Conservation (phyloP, 2,329 filamentous ascomycete species). For the Rasamsonia emersonii region DNA sequence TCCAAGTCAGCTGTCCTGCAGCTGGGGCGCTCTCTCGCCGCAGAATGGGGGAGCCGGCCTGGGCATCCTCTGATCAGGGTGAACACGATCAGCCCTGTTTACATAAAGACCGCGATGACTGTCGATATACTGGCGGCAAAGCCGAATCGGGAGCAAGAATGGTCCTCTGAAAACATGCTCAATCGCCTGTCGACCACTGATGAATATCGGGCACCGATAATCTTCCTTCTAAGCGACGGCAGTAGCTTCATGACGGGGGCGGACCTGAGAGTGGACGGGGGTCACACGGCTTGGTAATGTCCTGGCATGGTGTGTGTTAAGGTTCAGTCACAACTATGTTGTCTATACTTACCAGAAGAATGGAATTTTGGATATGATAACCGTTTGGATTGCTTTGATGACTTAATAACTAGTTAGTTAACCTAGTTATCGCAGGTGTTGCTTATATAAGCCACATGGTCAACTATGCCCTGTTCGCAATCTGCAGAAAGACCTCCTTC, state of each 20-base stretch:
- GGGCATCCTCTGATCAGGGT: constrained; percentile 13
- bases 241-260: constrained; percentile 29
- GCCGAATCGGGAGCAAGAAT: constrained; percentile 11
- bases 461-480: too few relatives aligned
- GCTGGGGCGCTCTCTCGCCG: constrained; percentile 36
- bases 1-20: constrained; percentile 41
- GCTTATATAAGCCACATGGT: too few relatives aligned
- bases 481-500: too few relatives aligned
- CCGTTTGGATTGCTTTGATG: too few relatives aligned
- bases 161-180: constrained; percentile 15
- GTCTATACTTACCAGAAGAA: too few relatives aligned
- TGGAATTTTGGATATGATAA: too few relatives aligned
- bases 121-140: constrained; percentile 10
- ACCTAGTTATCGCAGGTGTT: too few relatives aligned
- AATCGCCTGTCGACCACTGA: constrained; percentile 15
- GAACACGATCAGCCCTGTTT: constrained; percentile 15
- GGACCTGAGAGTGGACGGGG: constrained; percentile 26
- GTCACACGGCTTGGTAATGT: constrained; percentile 23
- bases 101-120: constrained; percentile 13
- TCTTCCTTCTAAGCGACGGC: constrained; percentile 24
- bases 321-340: too few relatives aligned
- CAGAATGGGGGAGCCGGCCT: constrained; percentile 35
- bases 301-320: too few relatives aligned
- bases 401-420: too few relatives aligned
- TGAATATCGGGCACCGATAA: constrained; percentile 21